Evolutionary conservation across 768 basidiomycete genomes (phyloP).

Genomic region (Mrakia frigida): DNA sequence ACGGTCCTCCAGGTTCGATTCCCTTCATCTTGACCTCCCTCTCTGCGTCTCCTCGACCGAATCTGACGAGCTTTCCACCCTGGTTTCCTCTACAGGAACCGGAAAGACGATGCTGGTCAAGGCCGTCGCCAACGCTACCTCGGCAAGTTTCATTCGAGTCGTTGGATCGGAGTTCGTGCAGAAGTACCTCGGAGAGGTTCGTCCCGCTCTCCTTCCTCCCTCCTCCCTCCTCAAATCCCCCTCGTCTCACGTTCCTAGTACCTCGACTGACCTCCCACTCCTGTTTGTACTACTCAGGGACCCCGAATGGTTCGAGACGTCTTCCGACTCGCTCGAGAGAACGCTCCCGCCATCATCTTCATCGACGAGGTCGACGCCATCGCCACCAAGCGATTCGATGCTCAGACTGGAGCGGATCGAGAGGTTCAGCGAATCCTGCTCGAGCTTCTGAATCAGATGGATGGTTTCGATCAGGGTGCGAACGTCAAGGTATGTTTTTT

Average conservation of each 20-base stretch:
- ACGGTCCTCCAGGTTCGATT: constrained; percentile 83
- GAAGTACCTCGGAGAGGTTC: constrained; percentile 87
- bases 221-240: too few species aligned
- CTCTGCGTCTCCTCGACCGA: background rate
- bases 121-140: constrained; percentile 97
- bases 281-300: constrained; percentile 48
- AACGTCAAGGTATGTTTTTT: constrained; percentile 77
- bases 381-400: constrained; percentile 98
- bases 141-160: constrained; percentile 94
- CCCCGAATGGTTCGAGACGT: constrained; percentile 99
- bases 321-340: constrained; percentile 94
- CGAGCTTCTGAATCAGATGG: constrained; percentile 97
- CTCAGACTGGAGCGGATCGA: constrained; percentile 96
- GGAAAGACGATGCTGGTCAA: constrained; percentile 99
- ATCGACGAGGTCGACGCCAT: constrained; percentile 94
- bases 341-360: constrained; percentile 96
- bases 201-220: background rate
- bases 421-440: constrained; percentile 98
- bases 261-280: background rate
- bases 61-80: background rate
- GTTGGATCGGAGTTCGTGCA: constrained; percentile 98
- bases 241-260: background rate
- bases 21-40: background rate
- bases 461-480: constrained; percentile 97
- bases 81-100: constrained; percentile 62